Base-by-base conservation (phyloP, 257 asterid genomes). In the Nemophila menziesii region DNA sequence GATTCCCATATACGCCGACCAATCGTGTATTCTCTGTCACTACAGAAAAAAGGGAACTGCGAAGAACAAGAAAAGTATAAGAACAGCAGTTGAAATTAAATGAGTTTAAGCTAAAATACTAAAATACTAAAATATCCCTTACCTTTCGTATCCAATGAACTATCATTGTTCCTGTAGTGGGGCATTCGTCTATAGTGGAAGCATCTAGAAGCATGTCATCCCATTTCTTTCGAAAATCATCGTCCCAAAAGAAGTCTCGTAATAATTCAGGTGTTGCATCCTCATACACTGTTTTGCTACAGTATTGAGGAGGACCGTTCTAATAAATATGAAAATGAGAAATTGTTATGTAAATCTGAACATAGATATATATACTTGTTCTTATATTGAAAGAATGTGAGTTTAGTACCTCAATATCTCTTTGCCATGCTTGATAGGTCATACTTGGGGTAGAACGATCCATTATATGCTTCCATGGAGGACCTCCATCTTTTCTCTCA, bases 11-110 rank as follows among this genome's bases (percentile, higher is more conserved):
- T 83, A 61, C 98, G 79, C 38, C 95, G 95, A 10, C 82, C 94
- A 49, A 80, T 80, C 51, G 74, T 72, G 63, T 89, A 89, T 58
- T 89, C 98, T 48, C 98, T 69, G 58, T 89, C 78, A 43, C 95
- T 89, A 69, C 98, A 89, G 82, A 89, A 80, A 58, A 89, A 84
- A 0, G 98, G 98, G 61, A 89, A 89, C 98, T 89, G 90, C 78
- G 58, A 36, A 42, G 37, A 52, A 33, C 24, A 33, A 2, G 48
- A 58, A 39, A 18, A 63, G 43, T 16, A 43, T 41, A 9, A 57
- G 55, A n/a, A n/a, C n/a, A n/a, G n/a, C 6, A 11, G 52, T 52
- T 37, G 20, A 36, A 39, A 40, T 21, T 16, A 18, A 17, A 16
- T 16, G n/a, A 22, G 5, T 13, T 43, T 11, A 3, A 33, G 53